Evolutionary conservation across 2,329 filamentous ascomycete species (phyloP).

Genomic region (Aurifilum marmelostoma): DNA sequence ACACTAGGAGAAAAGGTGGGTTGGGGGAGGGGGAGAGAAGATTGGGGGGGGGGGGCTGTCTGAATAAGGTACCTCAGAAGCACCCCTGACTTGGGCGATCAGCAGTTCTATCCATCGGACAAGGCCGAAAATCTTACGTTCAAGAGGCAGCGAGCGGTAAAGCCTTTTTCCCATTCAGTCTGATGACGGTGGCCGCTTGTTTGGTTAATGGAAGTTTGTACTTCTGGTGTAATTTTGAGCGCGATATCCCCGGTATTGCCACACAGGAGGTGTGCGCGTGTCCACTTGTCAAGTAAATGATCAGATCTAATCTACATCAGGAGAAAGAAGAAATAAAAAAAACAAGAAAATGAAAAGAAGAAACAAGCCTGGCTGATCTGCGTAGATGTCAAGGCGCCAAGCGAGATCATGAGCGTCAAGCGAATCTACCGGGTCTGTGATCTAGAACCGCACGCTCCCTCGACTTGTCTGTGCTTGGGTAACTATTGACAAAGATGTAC

Average conservation of each 20-base stretch:
- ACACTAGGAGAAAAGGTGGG: not conserved
- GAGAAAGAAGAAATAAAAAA: not conserved
- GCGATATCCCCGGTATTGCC: not conserved
- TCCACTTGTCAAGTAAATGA: not conserved
- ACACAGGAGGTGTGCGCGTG: not conserved
- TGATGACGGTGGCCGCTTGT: not conserved
- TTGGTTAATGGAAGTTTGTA: not conserved
- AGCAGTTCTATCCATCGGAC: conserved; percentile 20
- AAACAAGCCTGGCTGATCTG: not conserved
- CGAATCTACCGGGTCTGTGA: not conserved
- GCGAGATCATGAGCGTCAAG: conserved; percentile 8
- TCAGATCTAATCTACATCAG: not conserved
- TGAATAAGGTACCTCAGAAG: not conserved
- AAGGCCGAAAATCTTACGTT: conserved; percentile 28
- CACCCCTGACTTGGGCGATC: conserved; percentile 11
- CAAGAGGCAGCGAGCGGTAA: conserved; percentile 10
- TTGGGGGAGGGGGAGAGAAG: not conserved
- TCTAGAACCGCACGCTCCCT: not conserved
- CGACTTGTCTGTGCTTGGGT: no score
- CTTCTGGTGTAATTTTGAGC: not conserved
- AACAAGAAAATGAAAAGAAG: no score
- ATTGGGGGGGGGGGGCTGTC: not conserved
- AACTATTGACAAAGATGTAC: not conserved
- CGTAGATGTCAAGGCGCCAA: not conserved
- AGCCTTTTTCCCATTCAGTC: conserved; percentile 3